Evolutionary conservation across 768 basidiomycete genomes (phyloP).

Genomic region (Cubamyces lactineus): DNA sequence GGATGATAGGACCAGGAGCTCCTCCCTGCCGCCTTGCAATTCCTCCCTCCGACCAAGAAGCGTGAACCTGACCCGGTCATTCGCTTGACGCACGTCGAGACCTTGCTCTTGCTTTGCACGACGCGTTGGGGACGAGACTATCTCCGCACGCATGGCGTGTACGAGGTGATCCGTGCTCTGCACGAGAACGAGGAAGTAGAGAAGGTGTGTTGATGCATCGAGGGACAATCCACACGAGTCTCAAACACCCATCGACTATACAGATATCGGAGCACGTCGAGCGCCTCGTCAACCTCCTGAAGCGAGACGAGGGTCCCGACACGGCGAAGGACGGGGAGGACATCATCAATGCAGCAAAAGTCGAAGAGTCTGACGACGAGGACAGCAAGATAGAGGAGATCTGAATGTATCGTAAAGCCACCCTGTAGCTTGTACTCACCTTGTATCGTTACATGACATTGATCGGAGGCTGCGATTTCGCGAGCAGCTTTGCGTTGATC

Average conservation of each 20-base stretch:
- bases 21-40: conserved; percentile 81
- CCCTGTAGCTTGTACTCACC: conserved; percentile 10
- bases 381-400: conserved; percentile 80
- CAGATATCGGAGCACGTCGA: conserved; percentile 89
- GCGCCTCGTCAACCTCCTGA: conserved; percentile 83
- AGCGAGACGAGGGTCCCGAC: conserved; percentile 70
- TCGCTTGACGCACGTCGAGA: conserved; percentile 86
- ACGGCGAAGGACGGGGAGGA: conserved; percentile 39
- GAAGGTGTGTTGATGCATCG: conserved; percentile 50
- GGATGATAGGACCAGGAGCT: conserved; percentile 78
- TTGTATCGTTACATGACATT: conserved; percentile 16
- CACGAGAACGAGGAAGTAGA: conserved; percentile 83
- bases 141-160: conserved; percentile 79
- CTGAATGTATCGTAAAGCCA: conserved; percentile 33
- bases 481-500: not conserved
- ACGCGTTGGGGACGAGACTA: conserved; percentile 88
- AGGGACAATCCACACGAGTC: not conserved
- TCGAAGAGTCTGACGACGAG: conserved; percentile 53
- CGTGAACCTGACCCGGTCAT: conserved; percentile 80
- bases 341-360: conserved; percentile 30
- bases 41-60: conserved; percentile 82
- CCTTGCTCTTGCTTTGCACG: conserved; percentile 84
- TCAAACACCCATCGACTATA: not conserved
- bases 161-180: conserved; percentile 77
- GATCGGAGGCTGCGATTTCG: not conserved